These are phyloP conservation scores for Didymella sp. DNA, from an alignment of 2,329 filamentous ascomycete species.

Conservation along the genomic window DNA sequence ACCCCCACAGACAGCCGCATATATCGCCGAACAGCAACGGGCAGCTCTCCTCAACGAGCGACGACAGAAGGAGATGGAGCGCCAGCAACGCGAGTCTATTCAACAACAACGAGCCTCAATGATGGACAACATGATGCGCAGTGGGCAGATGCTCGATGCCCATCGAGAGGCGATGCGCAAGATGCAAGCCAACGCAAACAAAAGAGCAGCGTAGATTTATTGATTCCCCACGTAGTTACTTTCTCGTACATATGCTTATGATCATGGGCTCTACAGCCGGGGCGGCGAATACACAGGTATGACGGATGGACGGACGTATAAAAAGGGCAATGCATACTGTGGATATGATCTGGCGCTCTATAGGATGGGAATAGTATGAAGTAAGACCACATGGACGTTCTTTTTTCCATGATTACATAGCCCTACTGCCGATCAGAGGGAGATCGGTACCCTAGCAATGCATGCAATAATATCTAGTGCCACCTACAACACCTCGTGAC, in stretches of 20 bases:
- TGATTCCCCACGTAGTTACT: slow-evolving; percentile 6
- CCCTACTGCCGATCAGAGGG: background rate
- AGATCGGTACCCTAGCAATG: slow-evolving; percentile 5
- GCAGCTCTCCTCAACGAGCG: slow-evolving; percentile 65
- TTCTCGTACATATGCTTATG: slow-evolving; percentile 11
- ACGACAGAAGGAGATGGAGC: slow-evolving; percentile 67
- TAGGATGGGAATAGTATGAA: background rate
- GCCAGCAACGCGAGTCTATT: slow-evolving; percentile 64
- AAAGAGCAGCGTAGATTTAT: slow-evolving; percentile 28
- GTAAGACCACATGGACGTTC: background rate
- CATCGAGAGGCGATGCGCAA: slow-evolving; percentile 81
- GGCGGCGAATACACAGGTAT: background rate
- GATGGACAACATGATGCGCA: slow-evolving; percentile 78
- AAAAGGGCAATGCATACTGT: background rate
- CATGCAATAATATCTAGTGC: slow-evolving; percentile 6
- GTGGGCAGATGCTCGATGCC: slow-evolving; percentile 73
- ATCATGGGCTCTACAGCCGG: background rate
- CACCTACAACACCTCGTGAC: background rate
- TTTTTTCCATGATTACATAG: background rate
- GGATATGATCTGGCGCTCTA: background rate
- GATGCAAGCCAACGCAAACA: slow-evolving; percentile 72
- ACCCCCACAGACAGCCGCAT: slow-evolving; percentile 27
- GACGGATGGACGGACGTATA: background rate
- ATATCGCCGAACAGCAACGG: slow-evolving; percentile 47
- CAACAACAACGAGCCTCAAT: slow-evolving; percentile 66